These are phyloP conservation scores for Hippophae rhamnoides DNA, from an alignment of 306 rosid genomes.

Conservation along the genomic window DNA sequence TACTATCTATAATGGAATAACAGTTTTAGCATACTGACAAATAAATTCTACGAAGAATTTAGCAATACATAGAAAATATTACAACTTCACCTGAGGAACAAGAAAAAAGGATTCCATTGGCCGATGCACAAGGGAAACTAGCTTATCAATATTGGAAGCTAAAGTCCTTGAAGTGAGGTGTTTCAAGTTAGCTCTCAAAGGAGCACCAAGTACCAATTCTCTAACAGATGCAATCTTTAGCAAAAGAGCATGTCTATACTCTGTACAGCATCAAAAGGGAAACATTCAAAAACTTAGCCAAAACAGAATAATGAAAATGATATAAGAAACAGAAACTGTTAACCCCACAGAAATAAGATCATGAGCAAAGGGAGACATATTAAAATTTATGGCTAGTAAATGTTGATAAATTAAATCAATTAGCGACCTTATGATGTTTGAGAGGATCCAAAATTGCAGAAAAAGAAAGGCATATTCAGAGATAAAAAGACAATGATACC, in stretches of 20 bases:
- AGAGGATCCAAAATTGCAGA: neutral
- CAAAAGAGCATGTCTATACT: conserved; percentile 56
- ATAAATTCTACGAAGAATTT: neutral
- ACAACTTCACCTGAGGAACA: conserved; percentile 50
- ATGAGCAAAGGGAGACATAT: neutral
- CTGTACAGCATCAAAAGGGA: conserved; percentile 41
- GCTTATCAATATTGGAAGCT: conserved; percentile 38
- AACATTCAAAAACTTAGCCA: conserved; percentile 7
- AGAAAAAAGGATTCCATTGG: conserved; percentile 78
- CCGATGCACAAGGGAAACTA: conserved; percentile 88
- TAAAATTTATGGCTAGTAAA: neutral
- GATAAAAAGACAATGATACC: neutral
- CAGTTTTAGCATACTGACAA: neutral
- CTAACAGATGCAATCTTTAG: conserved; percentile 84
- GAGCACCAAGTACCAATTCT: conserved; percentile 95
- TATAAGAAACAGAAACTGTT: neutral
- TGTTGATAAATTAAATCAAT: neutral
- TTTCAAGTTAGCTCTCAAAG: conserved; percentile 63
- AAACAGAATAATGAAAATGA: neutral
- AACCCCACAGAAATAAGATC: too few relatives aligned
- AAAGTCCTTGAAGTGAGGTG: conserved; percentile 52
- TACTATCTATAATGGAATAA: too few relatives aligned
- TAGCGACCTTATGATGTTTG: neutral
- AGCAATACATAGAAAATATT: conserved; percentile 2
- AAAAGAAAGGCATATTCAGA: neutral